These are phyloP conservation scores for Rhizophora apiculata DNA, from an alignment of 345 rosid genomes.

Conservation along the genomic window DNA sequence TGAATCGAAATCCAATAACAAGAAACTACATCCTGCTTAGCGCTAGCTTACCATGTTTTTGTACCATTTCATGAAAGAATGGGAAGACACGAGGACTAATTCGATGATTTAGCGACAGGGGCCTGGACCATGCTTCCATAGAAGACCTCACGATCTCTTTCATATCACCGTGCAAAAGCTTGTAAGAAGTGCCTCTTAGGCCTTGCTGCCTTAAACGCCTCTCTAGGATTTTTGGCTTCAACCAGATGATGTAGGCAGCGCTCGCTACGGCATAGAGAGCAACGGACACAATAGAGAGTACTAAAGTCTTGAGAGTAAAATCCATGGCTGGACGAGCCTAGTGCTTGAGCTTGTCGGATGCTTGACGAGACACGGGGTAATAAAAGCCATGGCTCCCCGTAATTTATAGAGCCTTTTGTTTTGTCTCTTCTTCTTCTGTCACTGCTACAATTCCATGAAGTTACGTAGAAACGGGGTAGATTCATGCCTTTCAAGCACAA, in stretches of 20 bases:
- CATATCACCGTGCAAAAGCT: constrained; percentile 3
- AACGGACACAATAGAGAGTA: background rate
- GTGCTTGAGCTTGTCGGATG: background rate
- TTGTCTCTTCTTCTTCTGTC: too few relatives aligned
- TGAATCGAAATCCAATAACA: too few relatives aligned
- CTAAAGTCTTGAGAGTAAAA: background rate
- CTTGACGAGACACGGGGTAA: background rate
- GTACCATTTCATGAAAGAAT: constrained; percentile 11
- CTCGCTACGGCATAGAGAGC: background rate
- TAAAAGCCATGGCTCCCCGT: background rate
- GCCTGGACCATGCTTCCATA: constrained; percentile 11
- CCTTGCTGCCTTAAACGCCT: constrained; percentile 20
- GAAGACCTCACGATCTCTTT: background rate
- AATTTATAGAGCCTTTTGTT: background rate
- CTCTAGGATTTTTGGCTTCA: constrained; percentile 15
- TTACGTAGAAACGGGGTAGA: too few relatives aligned
- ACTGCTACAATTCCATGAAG: too few relatives aligned
- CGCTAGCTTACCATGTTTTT: constrained; percentile 2
- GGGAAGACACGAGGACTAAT: constrained; percentile 20
- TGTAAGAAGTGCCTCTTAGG: constrained; percentile 10
- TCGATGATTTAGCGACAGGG: constrained; percentile 8
- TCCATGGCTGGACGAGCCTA: background rate
- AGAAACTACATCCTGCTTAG: too few relatives aligned
- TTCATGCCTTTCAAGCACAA: too few relatives aligned
- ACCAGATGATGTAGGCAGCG: constrained; percentile 2